Evolutionary conservation across 495 filamentous ascomycete species (phyloP), one percentile per base, ranked within the genome.

Genomic region (Podospora australis): DNA sequence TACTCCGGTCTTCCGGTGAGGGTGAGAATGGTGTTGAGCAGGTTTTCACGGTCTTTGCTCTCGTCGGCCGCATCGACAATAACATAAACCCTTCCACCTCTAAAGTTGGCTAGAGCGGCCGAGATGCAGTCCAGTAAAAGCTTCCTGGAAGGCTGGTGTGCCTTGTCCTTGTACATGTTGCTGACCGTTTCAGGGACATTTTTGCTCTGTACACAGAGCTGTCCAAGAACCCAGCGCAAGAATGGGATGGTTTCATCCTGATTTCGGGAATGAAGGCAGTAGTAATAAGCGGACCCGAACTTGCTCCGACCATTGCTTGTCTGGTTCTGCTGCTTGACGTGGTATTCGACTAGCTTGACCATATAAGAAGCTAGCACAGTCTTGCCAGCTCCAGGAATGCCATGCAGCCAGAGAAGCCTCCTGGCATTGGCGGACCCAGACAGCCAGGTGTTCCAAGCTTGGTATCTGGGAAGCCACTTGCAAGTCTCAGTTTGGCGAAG

Each of bases 301-400:
- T n/a, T n/a, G n/a, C n/a, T n/a, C n/a, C n/a, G n/a, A n/a, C n/a
- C n/a, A n/a, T n/a, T n/a, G n/a, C n/a, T n/a, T n/a, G n/a, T n/a
- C n/a, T n/a, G n/a, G n/a, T n/a, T n/a, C 7, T 10, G 40, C 35
- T 39, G 22, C 3, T 51, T 45, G 19, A 60, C 32, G 11, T 26
- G 19, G 17, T 19, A 4, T 20, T 25, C 16, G 34, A 45, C 8
- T 4, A 46, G 29, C 14, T 69, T 51, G 24, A 70, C 56, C 20
- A 69, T 52, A 22, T 55, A 55, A 13, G 59, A 67, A 9, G 60
- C 55, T 1, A 70, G 51, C 7, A 72, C 55, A 11, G 68, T 67
- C 45, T 72, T 72, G 7, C 69, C 68, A 16, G 60, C 56, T 1
- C 69, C 69, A 6, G 69, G 68, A 22, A 70, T 67, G 4, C 68